phyloP scores from a whole-genome alignment of 306 rosid genomes.

The Spatholobus suberectus region DNA sequence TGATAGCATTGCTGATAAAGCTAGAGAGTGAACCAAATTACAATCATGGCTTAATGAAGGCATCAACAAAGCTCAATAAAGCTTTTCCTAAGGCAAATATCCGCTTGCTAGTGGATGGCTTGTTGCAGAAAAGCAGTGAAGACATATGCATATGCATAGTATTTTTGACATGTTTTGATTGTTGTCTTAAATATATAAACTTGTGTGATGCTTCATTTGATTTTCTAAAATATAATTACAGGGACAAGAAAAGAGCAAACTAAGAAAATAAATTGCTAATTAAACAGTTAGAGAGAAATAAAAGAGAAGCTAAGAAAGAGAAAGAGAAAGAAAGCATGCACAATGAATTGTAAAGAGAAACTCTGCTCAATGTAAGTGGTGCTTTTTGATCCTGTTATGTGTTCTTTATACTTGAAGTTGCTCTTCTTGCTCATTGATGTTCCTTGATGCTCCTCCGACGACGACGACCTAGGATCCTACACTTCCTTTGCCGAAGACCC shows the following conservation, averaged over 20 bases:
- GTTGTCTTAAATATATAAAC: slow-evolving; percentile 8
- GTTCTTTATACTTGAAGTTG: slow-evolving; percentile 7
- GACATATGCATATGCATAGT: slow-evolving; percentile 57
- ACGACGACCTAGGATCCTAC: no score
- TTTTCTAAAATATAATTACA: slow-evolving; percentile 40
- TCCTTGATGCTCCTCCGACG: no score
- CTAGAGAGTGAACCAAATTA: slow-evolving; percentile 53
- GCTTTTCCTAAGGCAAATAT: slow-evolving; percentile 62
- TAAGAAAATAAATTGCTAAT: slow-evolving; percentile 68
- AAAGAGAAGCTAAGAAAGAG: slow-evolving; percentile 69
- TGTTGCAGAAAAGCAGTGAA: slow-evolving; percentile 63
- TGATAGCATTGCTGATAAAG: slow-evolving; percentile 57
- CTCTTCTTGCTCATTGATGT: no score
- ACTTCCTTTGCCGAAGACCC: no score
- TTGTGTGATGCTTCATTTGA: background rate
- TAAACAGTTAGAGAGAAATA: slow-evolving; percentile 74
- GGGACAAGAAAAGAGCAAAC: slow-evolving; percentile 77
- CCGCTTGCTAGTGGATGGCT: slow-evolving; percentile 58
- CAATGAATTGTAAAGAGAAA: slow-evolving; percentile 59
- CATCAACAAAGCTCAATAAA: slow-evolving; percentile 69
- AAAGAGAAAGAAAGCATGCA: slow-evolving; percentile 60
- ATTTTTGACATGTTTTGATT: slow-evolving; percentile 24
- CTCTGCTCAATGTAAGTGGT: slow-evolving; percentile 60
- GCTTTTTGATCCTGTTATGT: background rate
- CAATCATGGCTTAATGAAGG: slow-evolving; percentile 56